Percentiles rank a stretch among this genome's conserved stretches.
Conservation (phyloP, 352 stramenopile species). For the Thraustochytrium striatum region DNA sequence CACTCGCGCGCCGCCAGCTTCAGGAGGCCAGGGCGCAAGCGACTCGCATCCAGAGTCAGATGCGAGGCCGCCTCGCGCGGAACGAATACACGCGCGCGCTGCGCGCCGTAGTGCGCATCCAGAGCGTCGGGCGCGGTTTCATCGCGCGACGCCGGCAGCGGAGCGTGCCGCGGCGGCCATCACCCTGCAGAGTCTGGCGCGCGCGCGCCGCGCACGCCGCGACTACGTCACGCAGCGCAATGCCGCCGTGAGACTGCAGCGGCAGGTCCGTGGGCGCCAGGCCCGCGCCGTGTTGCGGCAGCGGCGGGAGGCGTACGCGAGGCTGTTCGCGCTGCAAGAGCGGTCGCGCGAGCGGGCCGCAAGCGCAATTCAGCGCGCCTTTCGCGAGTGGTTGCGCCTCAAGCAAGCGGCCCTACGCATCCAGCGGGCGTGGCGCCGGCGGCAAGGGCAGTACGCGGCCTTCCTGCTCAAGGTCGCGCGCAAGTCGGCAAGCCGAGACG, state of each 20-base stretch:
- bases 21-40: not conserved
- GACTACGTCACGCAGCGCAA: not conserved
- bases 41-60: not conserved
- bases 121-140: not conserved
- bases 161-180: no score
- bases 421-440: not conserved
- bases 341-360: not conserved
- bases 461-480: not conserved
- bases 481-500: not conserved
- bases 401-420: slow-evolving; percentile 23
- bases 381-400: not conserved
- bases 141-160: no score
- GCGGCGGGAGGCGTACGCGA: not conserved
- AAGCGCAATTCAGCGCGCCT: not conserved
- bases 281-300: not conserved
- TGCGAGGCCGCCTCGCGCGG: not conserved
- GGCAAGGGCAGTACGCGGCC: slow-evolving; percentile 8
- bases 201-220: no score
- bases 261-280: not conserved
- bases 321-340: not conserved
- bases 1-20: not conserved
- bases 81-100: not conserved
- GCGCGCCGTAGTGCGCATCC: not conserved
- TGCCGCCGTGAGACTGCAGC: not conserved
- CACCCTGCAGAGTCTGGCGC: no score